Evolutionary conservation across 768 basidiomycete genomes (phyloP), one percentile per base, ranked within the genome.

Genomic region (Phallus indusiatus): DNA sequence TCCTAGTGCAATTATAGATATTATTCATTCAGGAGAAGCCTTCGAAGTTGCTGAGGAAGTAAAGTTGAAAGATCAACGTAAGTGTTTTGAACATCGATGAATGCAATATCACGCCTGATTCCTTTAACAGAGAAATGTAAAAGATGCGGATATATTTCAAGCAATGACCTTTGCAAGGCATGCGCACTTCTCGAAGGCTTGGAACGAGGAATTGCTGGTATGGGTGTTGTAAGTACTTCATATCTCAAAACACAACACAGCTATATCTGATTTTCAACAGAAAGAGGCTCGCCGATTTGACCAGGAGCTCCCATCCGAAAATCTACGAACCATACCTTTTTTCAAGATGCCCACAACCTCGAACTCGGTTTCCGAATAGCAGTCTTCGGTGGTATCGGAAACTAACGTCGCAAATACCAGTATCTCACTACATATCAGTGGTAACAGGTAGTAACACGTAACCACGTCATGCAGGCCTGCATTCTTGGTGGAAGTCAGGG

Each of bases 161-260:
- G 91, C 62, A 96, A 98, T 64, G 85, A 88, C n/a, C 73, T 99
- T n/a, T 94, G 93, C 68, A 94, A 94, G 69, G 94, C 94, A 0
- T 96, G 94, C 62, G 89, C 86, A 0, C 74, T 97, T 5, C 75
- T 97, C 0, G 91, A 97, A 71, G 91, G 94, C 8, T 76, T 97
- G 16, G 93, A 96, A 70, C 79, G 89, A 46, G 93, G 94, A 14
- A 79, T 90, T 74, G 85, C 69, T 42, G 55, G 61, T 17, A 62
- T 69, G 8, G 70, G 69, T 14, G 60, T 71, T 49, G 71, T 72
- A 60, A 59, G 71, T 63, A 6, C 34, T 21, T 8, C 20, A 14
- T n/a, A 14, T 55, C 34, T 28, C 28, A 14, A 14, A 16, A 37
- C 16, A 21, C 12, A 12, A 21, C 18, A 47, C 28, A 21, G 34